phyloP scores from a whole-genome alignment of 139 green algal species.

The Chlorella sp. region DNA sequence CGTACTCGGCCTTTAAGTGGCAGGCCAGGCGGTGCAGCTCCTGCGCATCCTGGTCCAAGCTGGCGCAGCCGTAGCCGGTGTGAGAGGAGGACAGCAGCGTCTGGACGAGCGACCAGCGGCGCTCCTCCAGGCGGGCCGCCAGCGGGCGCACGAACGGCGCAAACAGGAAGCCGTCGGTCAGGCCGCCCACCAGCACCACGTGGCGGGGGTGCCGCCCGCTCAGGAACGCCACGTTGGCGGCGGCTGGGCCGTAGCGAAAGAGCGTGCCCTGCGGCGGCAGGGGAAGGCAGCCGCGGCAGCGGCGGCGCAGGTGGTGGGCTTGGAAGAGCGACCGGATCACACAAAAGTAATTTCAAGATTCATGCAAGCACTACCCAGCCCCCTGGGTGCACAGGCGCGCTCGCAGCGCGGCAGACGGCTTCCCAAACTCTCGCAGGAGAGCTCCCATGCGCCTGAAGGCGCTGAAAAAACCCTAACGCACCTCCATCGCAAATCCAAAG shows the following conservation, averaged over 20 bases:
- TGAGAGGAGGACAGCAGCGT: conserved; percentile 65
- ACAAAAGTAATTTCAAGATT: too few relatives aligned
- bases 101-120: conserved; percentile 64
- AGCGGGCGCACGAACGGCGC: conserved; percentile 57
- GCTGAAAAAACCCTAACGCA: neutral
- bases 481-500: neutral
- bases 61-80: conserved; percentile 68
- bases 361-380: too few relatives aligned
- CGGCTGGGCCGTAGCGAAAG: conserved; percentile 56
- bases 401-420: too few relatives aligned
- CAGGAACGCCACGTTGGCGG: conserved; percentile 52
- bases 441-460: neutral
- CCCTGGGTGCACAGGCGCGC: too few relatives aligned
- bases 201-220: conserved; percentile 18
- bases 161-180: conserved; percentile 75
- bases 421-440: too few relatives aligned
- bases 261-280: conserved; percentile 48
- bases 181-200: conserved; percentile 65
- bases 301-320: neutral
- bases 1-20: conserved; percentile 19
- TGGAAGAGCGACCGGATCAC: too few relatives aligned
- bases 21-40: conserved; percentile 68
- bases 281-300: neutral
- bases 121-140: conserved; percentile 20
- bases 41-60: conserved; percentile 72